Base-by-base conservation (phyloP, 352 stramenopile species). In the Pythium rishiriense region DNA sequence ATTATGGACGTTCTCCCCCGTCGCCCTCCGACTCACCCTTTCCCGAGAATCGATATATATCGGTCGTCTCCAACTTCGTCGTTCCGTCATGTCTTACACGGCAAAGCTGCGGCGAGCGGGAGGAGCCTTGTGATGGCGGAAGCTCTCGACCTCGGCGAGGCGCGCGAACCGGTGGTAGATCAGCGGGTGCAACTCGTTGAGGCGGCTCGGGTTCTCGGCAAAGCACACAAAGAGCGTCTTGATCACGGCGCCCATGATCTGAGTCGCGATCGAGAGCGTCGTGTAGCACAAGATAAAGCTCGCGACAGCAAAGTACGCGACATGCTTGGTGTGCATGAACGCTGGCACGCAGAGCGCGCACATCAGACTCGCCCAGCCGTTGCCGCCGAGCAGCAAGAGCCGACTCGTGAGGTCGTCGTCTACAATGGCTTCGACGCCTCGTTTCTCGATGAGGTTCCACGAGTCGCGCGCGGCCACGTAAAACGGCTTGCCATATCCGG, bases 141-240 rank as follows among this genome's bases (percentile, higher is more conserved):
- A 94, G 69, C 79, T 93, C 69, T 94, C 87, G 68, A 95, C 76
- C 61, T 95, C 87, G 4, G 87, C 75, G 14, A 95, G 80, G 11
- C 87, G 81, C 53, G 91, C 80, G 58, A 93, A 92, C 37, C 85
- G 83, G 66, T 95, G 87, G 72, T 95, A 95, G 63, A 95, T 94
- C 28, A 95, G 76, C 50, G 87, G 85, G 57, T 95, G 83, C 24
- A 94, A 70, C 70, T 93, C 83, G 47, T 81, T 93, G 41, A 95
- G 66, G 14, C 83, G 83, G 22, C 66, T 76, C 22, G 87, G 87
- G 58, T 90, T 88, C 70, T 94, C 82, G 3, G 87, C 85, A 55
- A 95, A 95, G 74, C 87, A 95, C 41, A 95, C 83, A 62, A 93
- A 95, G 21, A 95, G 66, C 25, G 87, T 94, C 75, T 95, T 94